Evolutionary conservation across 768 basidiomycete genomes (phyloP).

Genomic region (Mycena capillaripes): DNA sequence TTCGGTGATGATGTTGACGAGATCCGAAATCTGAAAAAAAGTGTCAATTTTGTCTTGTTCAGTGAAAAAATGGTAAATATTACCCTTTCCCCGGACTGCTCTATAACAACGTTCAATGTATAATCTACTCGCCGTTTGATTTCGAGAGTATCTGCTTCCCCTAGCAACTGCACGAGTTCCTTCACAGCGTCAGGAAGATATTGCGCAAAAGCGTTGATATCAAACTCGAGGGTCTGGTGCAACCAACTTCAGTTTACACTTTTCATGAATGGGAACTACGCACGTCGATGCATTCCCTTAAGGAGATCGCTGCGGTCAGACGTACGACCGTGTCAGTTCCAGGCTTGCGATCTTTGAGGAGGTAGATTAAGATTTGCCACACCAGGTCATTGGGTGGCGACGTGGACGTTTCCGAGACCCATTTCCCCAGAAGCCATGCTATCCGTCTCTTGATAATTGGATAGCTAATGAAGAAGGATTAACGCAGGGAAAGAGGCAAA

Average conservation of each 20-base stretch:
- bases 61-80: background rate
- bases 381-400: constrained; percentile 72
- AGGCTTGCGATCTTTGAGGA: constrained; percentile 76
- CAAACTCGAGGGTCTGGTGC: constrained; percentile 73
- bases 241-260: constrained; percentile 19
- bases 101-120: constrained; percentile 79
- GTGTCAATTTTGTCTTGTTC: background rate
- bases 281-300: constrained; percentile 90
- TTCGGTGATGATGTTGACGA: constrained; percentile 69
- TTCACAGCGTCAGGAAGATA: constrained; percentile 72
- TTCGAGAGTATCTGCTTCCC: constrained; percentile 82
- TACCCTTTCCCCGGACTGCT: constrained; percentile 62
- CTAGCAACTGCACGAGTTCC: constrained; percentile 79
- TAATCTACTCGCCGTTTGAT: constrained; percentile 81
- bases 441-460: constrained; percentile 95
- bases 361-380: constrained; percentile 87
- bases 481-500: background rate
- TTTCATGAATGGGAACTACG: constrained; percentile 43
- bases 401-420: constrained; percentile 79
- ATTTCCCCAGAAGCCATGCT: constrained; percentile 94
- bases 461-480: constrained; percentile 64
- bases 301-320: constrained; percentile 83
- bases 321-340: constrained; percentile 90
- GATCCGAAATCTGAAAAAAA: constrained; percentile 72
- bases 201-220: constrained; percentile 74